These are phyloP conservation scores for Cladosporium oxysporum DNA, from an alignment of 2,329 filamentous ascomycete species.

Conservation along the genomic window DNA sequence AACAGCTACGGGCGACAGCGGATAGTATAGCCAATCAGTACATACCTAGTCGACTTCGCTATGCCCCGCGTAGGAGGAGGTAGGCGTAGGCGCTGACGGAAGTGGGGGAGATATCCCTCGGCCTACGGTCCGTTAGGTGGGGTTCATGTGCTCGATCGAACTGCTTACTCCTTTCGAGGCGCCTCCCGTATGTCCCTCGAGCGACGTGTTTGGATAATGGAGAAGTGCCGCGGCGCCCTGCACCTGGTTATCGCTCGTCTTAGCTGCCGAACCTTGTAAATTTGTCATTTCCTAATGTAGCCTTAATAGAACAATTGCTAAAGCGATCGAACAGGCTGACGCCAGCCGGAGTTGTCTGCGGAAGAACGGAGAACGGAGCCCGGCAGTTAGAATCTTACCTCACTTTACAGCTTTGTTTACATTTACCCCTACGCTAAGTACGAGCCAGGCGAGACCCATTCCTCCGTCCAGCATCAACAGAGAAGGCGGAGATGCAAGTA, in stretches of 20 bases:
- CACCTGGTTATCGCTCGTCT: neutral
- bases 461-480: slow-evolving; percentile 1
- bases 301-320: neutral
- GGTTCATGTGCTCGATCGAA: neutral
- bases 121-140: neutral
- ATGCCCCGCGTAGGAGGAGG: neutral
- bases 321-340: neutral
- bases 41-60: neutral
- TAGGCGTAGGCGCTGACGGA: neutral
- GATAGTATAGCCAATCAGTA: neutral
- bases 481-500: slow-evolving; percentile 10
- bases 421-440: slow-evolving; percentile 11
- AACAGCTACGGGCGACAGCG: neutral
- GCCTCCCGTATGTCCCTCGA: neutral
- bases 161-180: neutral
- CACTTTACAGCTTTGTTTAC: neutral
- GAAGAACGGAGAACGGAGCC: slow-evolving; percentile 5
- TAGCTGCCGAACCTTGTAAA: neutral
- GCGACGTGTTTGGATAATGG: neutral
- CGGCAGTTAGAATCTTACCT: slow-evolving; percentile 11
- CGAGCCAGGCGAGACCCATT: neutral
- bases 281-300: neutral
- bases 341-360: neutral
- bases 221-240: neutral
- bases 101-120: neutral